Evolutionary conservation across 1,284 basidiomycete genomes (phyloP), one percentile per base, ranked within the genome.

Genomic region (Cryptococcus sp.): DNA sequence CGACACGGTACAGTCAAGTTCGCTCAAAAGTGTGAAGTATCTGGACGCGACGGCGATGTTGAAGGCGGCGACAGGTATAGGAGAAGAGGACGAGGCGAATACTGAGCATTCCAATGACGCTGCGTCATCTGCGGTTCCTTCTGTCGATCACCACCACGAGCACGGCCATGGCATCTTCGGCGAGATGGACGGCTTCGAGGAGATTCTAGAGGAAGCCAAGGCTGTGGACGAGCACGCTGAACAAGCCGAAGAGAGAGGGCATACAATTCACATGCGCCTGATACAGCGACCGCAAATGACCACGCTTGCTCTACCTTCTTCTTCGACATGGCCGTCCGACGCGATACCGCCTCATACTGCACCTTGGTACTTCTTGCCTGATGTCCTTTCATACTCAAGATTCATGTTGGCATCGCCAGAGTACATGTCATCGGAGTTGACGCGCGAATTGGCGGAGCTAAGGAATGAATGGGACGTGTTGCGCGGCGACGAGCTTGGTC

Each of bases 331-430:
- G 93, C 95, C 93, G 15, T 96, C 90, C 3, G 90, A 93, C 61
- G 83, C 93, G 0, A 80, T 98, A n/a, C 88, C 90, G 11, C 88
- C 91, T 16, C 90, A 94, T 66, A 74, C 71, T 1, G 91, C 93
- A 0, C 94, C 95, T 7, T 98, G 94, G 82, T 86, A 96, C 75
- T 98, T 99, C 81, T 84, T 94, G 20, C 96, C 94, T 0, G 93
- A 98, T 72, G 90, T 96, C 25, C 87, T 89, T 66, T 81, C 83
- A 20, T 98, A 89, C 74, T 85, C 93, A 40, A 94, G 92, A 69
- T 96, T 98, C 80, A 96, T 98, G 91, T 86, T 99, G 20, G 93
- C 93, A 13, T 91, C 93, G 0, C 93, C 95, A 0, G 83, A 86
- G 6, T 89, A 94, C 72, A 84, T 96, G 63, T 82, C 88, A 47